Percentiles rank a stretch among this genome's conserved stretches.
These are phyloP conservation scores for Lactarius evosmus DNA, from an alignment of 768 basidiomycete species.

Conservation along the genomic window DNA sequence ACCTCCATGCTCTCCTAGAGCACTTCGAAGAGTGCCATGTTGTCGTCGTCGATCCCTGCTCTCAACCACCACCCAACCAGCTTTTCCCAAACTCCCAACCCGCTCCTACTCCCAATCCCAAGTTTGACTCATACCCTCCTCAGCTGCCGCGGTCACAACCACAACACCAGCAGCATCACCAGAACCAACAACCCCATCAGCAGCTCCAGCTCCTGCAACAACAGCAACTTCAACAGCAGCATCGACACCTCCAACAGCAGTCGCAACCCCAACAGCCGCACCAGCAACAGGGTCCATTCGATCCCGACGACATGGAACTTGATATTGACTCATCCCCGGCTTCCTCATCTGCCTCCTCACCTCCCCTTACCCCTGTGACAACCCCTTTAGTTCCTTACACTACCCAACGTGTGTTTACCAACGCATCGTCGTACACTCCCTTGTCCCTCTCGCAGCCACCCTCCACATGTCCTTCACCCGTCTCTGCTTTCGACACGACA, in stretches of 20 bases:
- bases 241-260: slow-evolving; percentile 30
- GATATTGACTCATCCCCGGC: slow-evolving; percentile 50
- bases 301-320: slow-evolving; percentile 81
- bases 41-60: slow-evolving; percentile 56
- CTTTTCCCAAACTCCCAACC: slow-evolving; percentile 23
- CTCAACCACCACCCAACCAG: slow-evolving; percentile 27
- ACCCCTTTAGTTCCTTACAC: slow-evolving; percentile 40
- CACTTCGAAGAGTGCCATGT: slow-evolving; percentile 93
- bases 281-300: slow-evolving; percentile 48
- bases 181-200: slow-evolving; percentile 30
- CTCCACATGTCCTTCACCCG: slow-evolving; percentile 35
- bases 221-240: slow-evolving; percentile 28
- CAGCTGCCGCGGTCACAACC: slow-evolving; percentile 10
- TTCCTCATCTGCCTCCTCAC: slow-evolving; percentile 39
- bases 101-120: slow-evolving; percentile 17
- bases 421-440: slow-evolving; percentile 30
- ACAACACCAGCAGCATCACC: slow-evolving; percentile 31
- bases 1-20: slow-evolving; percentile 81
- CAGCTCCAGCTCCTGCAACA: slow-evolving; percentile 26
- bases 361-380: slow-evolving; percentile 45
- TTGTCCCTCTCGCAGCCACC: slow-evolving; percentile 34
- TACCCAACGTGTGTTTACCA: slow-evolving; percentile 25
- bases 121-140: slow-evolving; percentile 13
- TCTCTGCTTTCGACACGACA: slow-evolving; percentile 52
- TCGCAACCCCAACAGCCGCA: slow-evolving; percentile 33